These are phyloP conservation scores for Orobanche coerulescens DNA, from an alignment of 257 asterid species.

Conservation along the genomic window DNA sequence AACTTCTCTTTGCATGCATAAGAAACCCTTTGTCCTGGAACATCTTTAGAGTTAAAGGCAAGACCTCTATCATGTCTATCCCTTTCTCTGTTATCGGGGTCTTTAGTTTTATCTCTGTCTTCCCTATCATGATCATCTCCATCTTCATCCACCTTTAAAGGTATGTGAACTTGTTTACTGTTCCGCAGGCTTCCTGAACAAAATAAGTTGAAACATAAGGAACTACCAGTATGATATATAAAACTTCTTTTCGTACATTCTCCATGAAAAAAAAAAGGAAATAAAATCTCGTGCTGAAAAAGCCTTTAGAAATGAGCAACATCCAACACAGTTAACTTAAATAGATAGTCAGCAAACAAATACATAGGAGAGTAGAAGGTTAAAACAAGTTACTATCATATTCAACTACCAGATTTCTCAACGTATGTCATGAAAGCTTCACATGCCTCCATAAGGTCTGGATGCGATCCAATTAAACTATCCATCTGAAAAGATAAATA, in stretches of 20 bases:
- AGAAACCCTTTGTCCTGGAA: slow-evolving; percentile 46
- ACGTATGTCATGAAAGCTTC: slow-evolving; percentile 40
- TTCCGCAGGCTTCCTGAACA: slow-evolving; percentile 54
- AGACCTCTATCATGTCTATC: slow-evolving; percentile 52
- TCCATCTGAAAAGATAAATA: slow-evolving; percentile 38
- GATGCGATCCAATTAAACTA: slow-evolving; percentile 45
- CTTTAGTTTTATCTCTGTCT: slow-evolving; percentile 41
- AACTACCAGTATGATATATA: slow-evolving; percentile 18
- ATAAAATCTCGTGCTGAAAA: slow-evolving; percentile 18
- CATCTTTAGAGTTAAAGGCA: slow-evolving; percentile 39
- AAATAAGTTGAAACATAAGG: slow-evolving; percentile 15
- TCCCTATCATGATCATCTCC: slow-evolving; percentile 46
- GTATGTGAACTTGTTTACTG: slow-evolving; percentile 37
- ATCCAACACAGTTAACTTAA: slow-evolving; percentile 16
- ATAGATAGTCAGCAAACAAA: slow-evolving; percentile 12
- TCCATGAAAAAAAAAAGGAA: neutral
- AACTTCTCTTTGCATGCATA: slow-evolving; percentile 69
- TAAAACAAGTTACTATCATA: slow-evolving; percentile 19
- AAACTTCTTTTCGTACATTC: slow-evolving; percentile 16
- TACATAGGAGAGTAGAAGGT: slow-evolving; percentile 12
- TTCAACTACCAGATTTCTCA: slow-evolving; percentile 45
- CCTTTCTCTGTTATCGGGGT: slow-evolving; percentile 47
- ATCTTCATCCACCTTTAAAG: slow-evolving; percentile 42
- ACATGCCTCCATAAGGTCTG: slow-evolving; percentile 56
- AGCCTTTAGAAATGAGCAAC: slow-evolving; percentile 6